phyloP scores from a whole-genome alignment of 1,284 basidiomycete species.

The Tilletia indica region DNA sequence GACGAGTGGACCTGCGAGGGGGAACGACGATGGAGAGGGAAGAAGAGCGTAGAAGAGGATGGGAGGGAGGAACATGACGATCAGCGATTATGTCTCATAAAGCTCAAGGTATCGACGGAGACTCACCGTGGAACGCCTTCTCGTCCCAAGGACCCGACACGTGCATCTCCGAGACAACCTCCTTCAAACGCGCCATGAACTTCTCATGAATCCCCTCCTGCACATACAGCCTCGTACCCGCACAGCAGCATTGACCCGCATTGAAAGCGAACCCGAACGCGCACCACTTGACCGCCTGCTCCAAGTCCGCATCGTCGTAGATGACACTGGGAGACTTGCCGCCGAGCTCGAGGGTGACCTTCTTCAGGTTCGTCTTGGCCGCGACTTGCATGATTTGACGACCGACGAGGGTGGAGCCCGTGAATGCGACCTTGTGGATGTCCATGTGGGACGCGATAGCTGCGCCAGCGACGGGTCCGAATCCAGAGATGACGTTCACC shows the following conservation, averaged over 20 bases:
- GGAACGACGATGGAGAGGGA: not conserved
- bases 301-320: conserved; percentile 66
- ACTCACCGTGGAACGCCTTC: conserved; percentile 67
- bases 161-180: conserved; percentile 57
- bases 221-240: conserved; percentile 81
- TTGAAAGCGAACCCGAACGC: conserved; percentile 19
- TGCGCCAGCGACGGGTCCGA: conserved; percentile 78
- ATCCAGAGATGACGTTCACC: conserved; percentile 73
- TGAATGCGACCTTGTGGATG: conserved; percentile 60
- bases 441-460: conserved; percentile 62
- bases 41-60: not conserved
- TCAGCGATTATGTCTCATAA: too few relatives aligned
- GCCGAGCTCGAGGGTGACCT: conserved; percentile 58
- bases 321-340: conserved; percentile 61
- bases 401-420: conserved; percentile 67
- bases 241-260: conserved; percentile 73
- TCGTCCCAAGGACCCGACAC: conserved; percentile 77
- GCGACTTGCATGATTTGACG: conserved; percentile 80
- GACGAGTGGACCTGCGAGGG: conserved; percentile 67
- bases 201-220: conserved; percentile 63
- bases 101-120: too few relatives aligned
- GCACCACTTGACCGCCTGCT: conserved; percentile 60
- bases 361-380: conserved; percentile 70
- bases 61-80: not conserved
- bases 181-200: conserved; percentile 17